Evolutionary conservation across 2,329 filamentous ascomycete species (phyloP).

Genomic region (Paradendryphiella salina): DNA sequence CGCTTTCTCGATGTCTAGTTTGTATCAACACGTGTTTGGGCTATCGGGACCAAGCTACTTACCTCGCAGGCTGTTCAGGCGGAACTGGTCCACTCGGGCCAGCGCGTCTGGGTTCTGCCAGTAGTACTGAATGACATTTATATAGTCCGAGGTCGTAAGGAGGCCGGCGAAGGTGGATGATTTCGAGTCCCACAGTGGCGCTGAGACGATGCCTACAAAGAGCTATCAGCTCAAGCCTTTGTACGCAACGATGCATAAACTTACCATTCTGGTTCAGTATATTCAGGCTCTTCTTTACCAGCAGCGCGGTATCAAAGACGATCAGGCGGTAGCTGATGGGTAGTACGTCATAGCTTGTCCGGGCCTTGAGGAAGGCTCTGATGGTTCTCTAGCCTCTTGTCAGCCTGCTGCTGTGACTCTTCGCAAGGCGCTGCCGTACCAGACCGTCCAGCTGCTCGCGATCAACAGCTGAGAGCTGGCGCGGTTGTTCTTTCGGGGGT

Average conservation of each 20-base stretch:
- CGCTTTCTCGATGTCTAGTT: conserved; percentile 86
- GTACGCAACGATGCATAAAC: conserved; percentile 10
- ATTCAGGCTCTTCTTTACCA: conserved; percentile 95
- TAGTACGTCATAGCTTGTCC: conserved; percentile 96
- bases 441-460: conserved; percentile 77
- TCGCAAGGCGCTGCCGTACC: conserved; percentile 55
- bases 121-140: conserved; percentile 99
- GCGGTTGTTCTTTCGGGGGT: conserved; percentile 36
- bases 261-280: conserved; percentile 94
- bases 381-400: conserved; percentile 67
- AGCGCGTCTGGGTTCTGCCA: conserved; percentile 94
- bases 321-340: conserved; percentile 95
- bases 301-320: conserved; percentile 88
- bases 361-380: conserved; percentile 91
- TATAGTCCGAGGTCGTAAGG: conserved; percentile 93
- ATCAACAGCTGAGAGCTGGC: conserved; percentile 64
- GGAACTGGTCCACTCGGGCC: conserved; percentile 88
- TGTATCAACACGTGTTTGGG: conserved; percentile 17
- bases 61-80: conserved; percentile 89
- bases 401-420: conserved; percentile 11
- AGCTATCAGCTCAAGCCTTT: conserved; percentile 16
- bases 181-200: conserved; percentile 93
- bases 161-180: conserved; percentile 91
- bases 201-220: conserved; percentile 84
- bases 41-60: conserved; percentile 34